A percentile compares a stretch with the other conserved stretches of the same genome.
Evolutionary conservation across 176 grass and related monocot species (phyloP).

Genomic region (Elaeis guineensis): DNA sequence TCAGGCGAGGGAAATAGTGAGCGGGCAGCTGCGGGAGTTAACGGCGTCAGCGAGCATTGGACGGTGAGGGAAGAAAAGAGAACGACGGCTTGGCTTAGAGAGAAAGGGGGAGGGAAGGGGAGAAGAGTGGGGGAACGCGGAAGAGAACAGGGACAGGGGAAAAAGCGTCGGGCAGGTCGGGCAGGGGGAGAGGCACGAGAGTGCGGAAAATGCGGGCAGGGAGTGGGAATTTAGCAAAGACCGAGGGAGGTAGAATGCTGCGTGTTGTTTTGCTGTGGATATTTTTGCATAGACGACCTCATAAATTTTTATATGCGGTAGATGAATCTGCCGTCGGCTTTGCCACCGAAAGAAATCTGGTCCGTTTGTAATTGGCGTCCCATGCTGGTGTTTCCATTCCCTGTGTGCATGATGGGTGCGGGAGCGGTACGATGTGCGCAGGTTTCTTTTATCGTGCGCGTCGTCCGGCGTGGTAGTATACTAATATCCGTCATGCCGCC

Average conservation of each 20-base stretch:
- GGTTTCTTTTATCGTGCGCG: too few relatives aligned
- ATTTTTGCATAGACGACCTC: too few relatives aligned
- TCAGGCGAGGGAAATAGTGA: constrained; percentile 11
- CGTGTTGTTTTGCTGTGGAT: too few relatives aligned
- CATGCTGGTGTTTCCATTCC: too few relatives aligned
- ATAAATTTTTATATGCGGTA: too few relatives aligned
- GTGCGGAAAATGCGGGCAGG: constrained; percentile 23
- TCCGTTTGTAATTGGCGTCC: too few relatives aligned
- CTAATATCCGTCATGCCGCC: too few relatives aligned
- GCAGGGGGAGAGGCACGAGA: constrained; percentile 13
- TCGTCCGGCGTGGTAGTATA: too few relatives aligned
- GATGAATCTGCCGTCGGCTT: too few relatives aligned
- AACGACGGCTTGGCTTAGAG: constrained; percentile 2
- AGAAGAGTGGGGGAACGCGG: constrained; percentile 31
- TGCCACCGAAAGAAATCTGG: too few relatives aligned
- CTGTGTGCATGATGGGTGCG: too few relatives aligned
- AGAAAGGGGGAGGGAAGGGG: constrained; percentile 20
- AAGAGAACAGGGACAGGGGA: background rate
- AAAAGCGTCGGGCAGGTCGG: constrained; percentile 46
- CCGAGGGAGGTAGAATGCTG: constrained; percentile 9
- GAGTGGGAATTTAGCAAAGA: constrained; percentile 28
- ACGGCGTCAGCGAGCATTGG: constrained; percentile 18
- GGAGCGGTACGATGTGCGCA: too few relatives aligned
- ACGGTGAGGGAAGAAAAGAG: constrained; percentile 10
- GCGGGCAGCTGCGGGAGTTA: constrained; percentile 9